Percentiles rank a stretch among this genome's conserved stretches.
phyloP scores from a whole-genome alignment of 306 rosid species.

The Gillenia trifoliata region DNA sequence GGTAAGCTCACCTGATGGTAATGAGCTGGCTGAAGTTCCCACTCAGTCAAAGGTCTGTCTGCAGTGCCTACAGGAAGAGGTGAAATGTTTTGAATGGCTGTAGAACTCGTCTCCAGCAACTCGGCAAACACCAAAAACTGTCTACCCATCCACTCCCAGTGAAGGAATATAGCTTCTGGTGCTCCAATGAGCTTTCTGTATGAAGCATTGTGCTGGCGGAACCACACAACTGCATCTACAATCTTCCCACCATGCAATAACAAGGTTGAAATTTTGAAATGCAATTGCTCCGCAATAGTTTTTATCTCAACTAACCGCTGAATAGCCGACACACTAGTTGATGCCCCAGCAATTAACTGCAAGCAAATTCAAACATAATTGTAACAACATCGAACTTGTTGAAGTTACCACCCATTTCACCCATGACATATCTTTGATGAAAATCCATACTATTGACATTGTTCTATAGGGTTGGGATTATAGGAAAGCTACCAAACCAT shows the following conservation, averaged over 20 bases:
- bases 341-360: slow-evolving; percentile 69
- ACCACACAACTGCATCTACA: slow-evolving; percentile 78
- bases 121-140: slow-evolving; percentile 92
- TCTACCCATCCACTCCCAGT: slow-evolving; percentile 98
- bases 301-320: slow-evolving; percentile 91
- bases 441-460: background rate
- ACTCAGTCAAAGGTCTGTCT: slow-evolving; percentile 66
- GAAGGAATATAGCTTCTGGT: slow-evolving; percentile 79
- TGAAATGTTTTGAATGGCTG: slow-evolving; percentile 41
- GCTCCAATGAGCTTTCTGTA: slow-evolving; percentile 71
- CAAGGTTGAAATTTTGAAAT: slow-evolving; percentile 81
- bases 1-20: slow-evolving; percentile 68
- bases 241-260: slow-evolving; percentile 93
- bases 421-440: background rate
- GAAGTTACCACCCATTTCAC: background rate
- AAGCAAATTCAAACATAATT: slow-evolving; percentile 19
- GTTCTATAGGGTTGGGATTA: background rate
- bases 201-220: slow-evolving; percentile 66
- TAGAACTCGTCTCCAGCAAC: slow-evolving; percentile 78
- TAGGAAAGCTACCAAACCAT: background rate
- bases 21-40: slow-evolving; percentile 81
- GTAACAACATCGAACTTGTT: background rate
- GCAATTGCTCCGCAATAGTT: slow-evolving; percentile 72
- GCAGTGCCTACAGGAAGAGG: slow-evolving; percentile 40
- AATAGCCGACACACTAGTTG: slow-evolving; percentile 65